Evolutionary conservation across 768 basidiomycete genomes (phyloP), one percentile per base, ranked within the genome.

Genomic region (Podaxis mareebaensis): DNA sequence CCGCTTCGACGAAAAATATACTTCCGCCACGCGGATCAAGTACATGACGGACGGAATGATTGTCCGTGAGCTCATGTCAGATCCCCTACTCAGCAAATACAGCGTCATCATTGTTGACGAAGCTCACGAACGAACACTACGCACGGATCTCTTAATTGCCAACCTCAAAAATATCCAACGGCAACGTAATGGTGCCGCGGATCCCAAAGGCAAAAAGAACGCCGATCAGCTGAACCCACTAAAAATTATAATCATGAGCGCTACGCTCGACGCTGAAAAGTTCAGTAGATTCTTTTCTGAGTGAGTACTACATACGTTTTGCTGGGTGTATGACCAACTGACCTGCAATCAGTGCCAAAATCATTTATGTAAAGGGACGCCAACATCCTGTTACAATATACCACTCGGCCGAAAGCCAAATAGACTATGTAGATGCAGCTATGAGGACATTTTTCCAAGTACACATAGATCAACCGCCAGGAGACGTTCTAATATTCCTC

Each of bases 11-110:
- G 96, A 99, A 70, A 78, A 84, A 20, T 84, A 83, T 12, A 81
- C 86, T 10, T 71, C 83, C 0, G 78, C 85, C 2, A 99, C 97
- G 3, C 85, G 89, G 53, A 91, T 99, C 76, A 99, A 98, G 77
- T 99, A 95, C 72, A 83, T 97, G 75, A 99, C 96, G 60, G 97
- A 99, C 69, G 97, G 97, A 66, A 98, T 99, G 92, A 88, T 99
- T 67, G 90, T 96, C 48, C 86, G 95, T 48, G 97, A 99, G 80
- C 84, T 96, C 55, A 82, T 96, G 65, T 85, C 84, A 48, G 94
- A 96, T 71, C 80, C 86, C 15, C 72, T 90, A 36, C 80, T 99
- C 52, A 87, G 86, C 58, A 82, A 82, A 63, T 99, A 99, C 76
- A 91, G 91, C 70, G 86, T 95, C 33, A 81, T 99, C 58, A 82